Evolutionary conservation across 139 green algal genomes (phyloP).

Genomic region (Closterium sp.): DNA sequence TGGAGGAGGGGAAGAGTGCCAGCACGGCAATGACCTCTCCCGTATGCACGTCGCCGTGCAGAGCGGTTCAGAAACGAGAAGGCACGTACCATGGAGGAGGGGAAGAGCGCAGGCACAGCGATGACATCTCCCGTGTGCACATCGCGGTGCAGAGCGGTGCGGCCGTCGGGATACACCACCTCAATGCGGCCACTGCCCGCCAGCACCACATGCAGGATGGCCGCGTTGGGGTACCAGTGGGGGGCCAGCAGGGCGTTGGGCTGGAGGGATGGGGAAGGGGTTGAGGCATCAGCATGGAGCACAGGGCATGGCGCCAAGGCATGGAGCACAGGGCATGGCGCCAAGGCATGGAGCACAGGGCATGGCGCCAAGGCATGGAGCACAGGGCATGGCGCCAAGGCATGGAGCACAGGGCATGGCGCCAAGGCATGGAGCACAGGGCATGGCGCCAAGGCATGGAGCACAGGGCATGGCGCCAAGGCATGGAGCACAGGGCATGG

Average conservation of each 20-base stretch:
- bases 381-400: no score
- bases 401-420: no score
- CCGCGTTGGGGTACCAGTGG: background rate
- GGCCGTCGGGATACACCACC: background rate
- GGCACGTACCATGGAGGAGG: background rate
- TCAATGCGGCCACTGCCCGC: background rate
- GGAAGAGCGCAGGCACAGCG: background rate
- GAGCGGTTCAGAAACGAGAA: background rate
- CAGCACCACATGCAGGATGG: background rate
- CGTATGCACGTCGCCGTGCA: no score
- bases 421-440: no score
- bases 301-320: background rate
- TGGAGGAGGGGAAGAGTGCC: background rate
- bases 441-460: no score
- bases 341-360: background rate
- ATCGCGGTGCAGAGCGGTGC: background rate
- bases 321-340: no score
- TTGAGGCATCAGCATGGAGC: no score
- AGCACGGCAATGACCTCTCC: background rate
- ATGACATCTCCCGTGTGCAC: background rate
- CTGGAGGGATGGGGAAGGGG: constrained; percentile 3
- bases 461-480: no score
- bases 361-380: no score
- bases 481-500: no score
- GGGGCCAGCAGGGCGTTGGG: background rate